Evolutionary conservation across 441 rosid genomes (phyloP).

Genomic region (Iberis amara): DNA sequence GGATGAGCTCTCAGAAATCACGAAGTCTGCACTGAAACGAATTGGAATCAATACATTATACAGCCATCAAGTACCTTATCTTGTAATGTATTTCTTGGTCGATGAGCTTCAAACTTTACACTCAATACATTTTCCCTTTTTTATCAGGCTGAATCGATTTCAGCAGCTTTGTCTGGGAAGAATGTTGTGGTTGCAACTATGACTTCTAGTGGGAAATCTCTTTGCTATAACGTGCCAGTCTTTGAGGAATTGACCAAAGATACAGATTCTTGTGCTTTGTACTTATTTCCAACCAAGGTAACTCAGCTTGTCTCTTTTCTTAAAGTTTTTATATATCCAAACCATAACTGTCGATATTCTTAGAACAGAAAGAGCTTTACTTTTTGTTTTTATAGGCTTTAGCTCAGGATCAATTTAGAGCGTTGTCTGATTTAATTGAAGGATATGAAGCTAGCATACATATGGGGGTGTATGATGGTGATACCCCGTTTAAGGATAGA

Average conservation of each 20-base stretch:
- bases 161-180: slow-evolving; percentile 69
- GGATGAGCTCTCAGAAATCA: slow-evolving; percentile 53
- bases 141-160: slow-evolving; percentile 72
- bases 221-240: slow-evolving; percentile 93
- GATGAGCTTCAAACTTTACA: slow-evolving; percentile 14
- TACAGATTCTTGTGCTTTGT: slow-evolving; percentile 71
- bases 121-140: slow-evolving; percentile 15
- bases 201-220: slow-evolving; percentile 99
- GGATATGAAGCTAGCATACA: slow-evolving; percentile 45
- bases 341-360: neutral
- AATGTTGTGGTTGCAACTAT: slow-evolving; percentile 85
- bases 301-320: slow-evolving; percentile 20
- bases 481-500: slow-evolving; percentile 67
- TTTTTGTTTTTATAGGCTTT: slow-evolving; percentile 60
- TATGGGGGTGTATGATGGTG: slow-evolving; percentile 92
- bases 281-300: slow-evolving; percentile 95
- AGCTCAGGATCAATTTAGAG: slow-evolving; percentile 94
- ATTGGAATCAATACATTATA: slow-evolving; percentile 71
- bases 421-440: slow-evolving; percentile 46
- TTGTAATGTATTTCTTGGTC: slow-evolving; percentile 15
- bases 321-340: neutral
- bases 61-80: slow-evolving; percentile 70
- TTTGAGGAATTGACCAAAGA: slow-evolving; percentile 68
- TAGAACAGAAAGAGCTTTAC: slow-evolving; percentile 3
- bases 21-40: slow-evolving; percentile 53